Evolutionary conservation across 352 stramenopile species (phyloP).

Genomic region (Synura sp.): DNA sequence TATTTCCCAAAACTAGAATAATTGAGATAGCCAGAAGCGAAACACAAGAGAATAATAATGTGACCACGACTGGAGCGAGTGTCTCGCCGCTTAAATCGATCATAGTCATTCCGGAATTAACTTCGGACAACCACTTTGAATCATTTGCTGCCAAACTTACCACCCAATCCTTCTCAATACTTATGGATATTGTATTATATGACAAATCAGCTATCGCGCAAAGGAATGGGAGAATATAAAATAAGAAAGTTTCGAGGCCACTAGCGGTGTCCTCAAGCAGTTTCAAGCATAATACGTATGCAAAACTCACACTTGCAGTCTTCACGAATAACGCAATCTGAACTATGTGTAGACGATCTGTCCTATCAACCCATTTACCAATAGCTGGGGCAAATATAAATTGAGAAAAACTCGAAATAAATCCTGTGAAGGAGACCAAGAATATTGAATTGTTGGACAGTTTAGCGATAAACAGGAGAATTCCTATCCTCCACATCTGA

Average conservation of each 20-base stretch:
- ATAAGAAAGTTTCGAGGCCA: background rate
- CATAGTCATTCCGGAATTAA: constrained; percentile 69
- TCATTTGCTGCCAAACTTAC: constrained; percentile 64
- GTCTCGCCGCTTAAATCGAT: constrained; percentile 73
- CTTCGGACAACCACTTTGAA: constrained; percentile 54
- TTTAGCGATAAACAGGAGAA: background rate
- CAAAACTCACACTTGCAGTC: background rate
- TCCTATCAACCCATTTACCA: background rate
- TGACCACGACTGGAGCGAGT: constrained; percentile 63
- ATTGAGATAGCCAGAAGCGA: background rate
- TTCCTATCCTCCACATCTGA: constrained; percentile 23
- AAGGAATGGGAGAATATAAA: background rate
- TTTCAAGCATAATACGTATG: background rate
- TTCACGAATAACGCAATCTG: background rate
- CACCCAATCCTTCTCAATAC: constrained; percentile 74
- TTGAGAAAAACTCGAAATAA: background rate
- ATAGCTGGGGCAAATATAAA: background rate
- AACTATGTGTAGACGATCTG: background rate
- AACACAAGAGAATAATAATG: constrained; percentile 48
- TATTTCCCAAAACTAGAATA: background rate
- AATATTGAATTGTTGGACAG: background rate
- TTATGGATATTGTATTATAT: constrained; percentile 58
- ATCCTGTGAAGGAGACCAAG: background rate
- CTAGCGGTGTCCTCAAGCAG: background rate
- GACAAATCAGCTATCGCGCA: background rate